phyloP scores from a whole-genome alignment of 1,284 basidiomycete species.

The Ceratobasidium sp. region DNA sequence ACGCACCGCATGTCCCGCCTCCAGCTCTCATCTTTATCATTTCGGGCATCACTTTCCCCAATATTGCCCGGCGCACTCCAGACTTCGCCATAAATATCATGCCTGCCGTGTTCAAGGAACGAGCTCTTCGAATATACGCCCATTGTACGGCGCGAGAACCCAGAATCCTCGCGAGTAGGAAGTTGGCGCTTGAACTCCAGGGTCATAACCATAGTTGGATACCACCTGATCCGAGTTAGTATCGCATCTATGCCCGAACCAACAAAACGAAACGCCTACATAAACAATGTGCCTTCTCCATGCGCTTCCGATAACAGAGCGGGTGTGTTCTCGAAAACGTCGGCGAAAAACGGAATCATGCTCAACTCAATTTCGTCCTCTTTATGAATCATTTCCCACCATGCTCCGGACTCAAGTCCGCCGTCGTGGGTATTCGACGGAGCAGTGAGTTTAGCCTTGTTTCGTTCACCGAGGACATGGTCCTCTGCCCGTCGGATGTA shows the following conservation, averaged over 20 bases:
- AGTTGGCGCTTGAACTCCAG: conserved; percentile 37
- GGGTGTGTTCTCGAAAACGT: conserved; percentile 65
- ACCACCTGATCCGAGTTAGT: conserved; percentile 63
- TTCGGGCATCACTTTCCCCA: background rate
- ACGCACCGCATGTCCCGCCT: conserved; percentile 25
- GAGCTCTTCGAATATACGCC: conserved; percentile 6
- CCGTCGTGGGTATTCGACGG: conserved; percentile 51
- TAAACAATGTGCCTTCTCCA: conserved; percentile 35
- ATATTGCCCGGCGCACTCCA: conserved; percentile 26
- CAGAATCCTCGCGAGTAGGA: background rate
- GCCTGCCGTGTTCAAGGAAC: conserved; percentile 36
- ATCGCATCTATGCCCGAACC: background rate
- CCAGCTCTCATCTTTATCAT: conserved; percentile 12
- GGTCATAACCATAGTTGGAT: conserved; percentile 70
- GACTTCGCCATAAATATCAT: conserved; percentile 24
- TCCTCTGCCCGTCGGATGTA: conserved; percentile 62
- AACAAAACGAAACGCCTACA: background rate
- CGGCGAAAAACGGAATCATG: conserved; percentile 68
- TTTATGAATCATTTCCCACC: conserved; percentile 64
- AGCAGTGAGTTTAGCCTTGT: conserved; percentile 50
- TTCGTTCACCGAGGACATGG: conserved; percentile 58
- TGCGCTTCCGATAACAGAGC: conserved; percentile 60
- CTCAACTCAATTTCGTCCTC: conserved; percentile 63
- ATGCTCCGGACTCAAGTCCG: conserved; percentile 70
- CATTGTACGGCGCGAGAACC: background rate